phyloP scores from a whole-genome alignment of 1,139 yeast genomes.

The Pneumocystis carinii region DNA sequence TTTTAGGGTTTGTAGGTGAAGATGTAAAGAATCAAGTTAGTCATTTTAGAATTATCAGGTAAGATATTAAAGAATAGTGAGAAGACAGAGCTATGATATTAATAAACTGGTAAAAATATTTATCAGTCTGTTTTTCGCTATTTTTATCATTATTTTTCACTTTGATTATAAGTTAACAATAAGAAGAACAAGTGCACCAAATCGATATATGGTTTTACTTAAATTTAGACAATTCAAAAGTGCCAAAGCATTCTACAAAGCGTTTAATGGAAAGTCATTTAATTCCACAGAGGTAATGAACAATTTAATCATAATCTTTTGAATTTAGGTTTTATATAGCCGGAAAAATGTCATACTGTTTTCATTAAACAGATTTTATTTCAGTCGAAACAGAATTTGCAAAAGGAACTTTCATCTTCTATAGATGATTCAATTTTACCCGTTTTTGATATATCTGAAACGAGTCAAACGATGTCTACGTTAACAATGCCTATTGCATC shows the following conservation, averaged over 20 bases:
- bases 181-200: slow-evolving; percentile 38
- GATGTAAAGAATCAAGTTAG: slow-evolving; percentile 41
- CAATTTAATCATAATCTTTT: not conserved
- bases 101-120: not conserved
- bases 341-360: slow-evolving; percentile 70
- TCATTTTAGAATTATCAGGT: slow-evolving; percentile 55
- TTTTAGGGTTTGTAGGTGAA: slow-evolving; percentile 66
- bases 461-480: not conserved
- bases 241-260: slow-evolving; percentile 50
- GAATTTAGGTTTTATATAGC: slow-evolving; percentile 19
- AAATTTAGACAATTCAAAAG: slow-evolving; percentile 45
- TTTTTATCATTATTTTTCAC: not conserved
- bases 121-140: not conserved
- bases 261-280: slow-evolving; percentile 60
- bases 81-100: not conserved
- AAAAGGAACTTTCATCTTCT: slow-evolving; percentile 42
- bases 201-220: slow-evolving; percentile 60
- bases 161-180: not conserved
- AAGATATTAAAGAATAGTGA: not conserved
- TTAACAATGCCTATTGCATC: slow-evolving; percentile 21
- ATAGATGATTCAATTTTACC: slow-evolving; percentile 58
- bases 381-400: slow-evolving; percentile 18
- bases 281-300: slow-evolving; percentile 54
- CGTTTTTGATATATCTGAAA: slow-evolving; percentile 9
- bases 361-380: slow-evolving; percentile 47